Base-by-base conservation (phyloP, 208 protist species). In the Crithidia bombi region DNA sequence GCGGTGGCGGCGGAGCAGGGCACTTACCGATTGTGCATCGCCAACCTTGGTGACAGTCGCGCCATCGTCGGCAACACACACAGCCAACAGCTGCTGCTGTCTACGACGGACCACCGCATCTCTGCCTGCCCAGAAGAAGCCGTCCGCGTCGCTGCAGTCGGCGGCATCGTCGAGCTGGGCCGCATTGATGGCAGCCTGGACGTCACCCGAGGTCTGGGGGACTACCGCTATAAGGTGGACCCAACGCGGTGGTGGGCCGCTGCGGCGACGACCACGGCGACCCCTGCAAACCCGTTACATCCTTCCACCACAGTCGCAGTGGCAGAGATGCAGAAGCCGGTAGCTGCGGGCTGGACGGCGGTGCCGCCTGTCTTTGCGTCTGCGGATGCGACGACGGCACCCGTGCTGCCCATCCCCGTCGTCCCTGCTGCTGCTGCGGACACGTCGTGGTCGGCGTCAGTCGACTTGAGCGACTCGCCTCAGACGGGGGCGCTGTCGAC, bases 11-110 rank as follows among this genome's bases (percentile, higher is more conserved):
- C n/a, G n/a, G n/a, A n/a, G 9, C 52, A 68, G 52, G 66, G 77
- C 33, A 78, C 69, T 15, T 72, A 76, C 26, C 49, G 63, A 2
- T 41, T 91, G 11, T 85, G 78, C 61, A 79, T 94, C 52, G 89
- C 89, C 5, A 91, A 91, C 52, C 65, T 94, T 10, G 89, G 89
- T 15, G 89, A 94, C 57, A 89, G 85, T 35, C 80, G 89, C n/a
- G 76, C 84, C 21, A 79, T 94, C 11, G 51, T 94, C 19, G 85
- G 80, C 49, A 78, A 69, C 56, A 55, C 69, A 1, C 55, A 58
- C 10, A 81, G 65, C 5, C 73, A 75, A 10, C 33, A 54, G 23
- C 41, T 93, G 35, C 39, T 91, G 32, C 54, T 89, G 7, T 46
- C 74, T 25, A 92, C 89, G 25, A 50, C 57, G 3, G 85, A 92